These are phyloP conservation scores for Sicyos baderoa DNA, from an alignment of 306 rosid genomes.

Conservation along the genomic window DNA sequence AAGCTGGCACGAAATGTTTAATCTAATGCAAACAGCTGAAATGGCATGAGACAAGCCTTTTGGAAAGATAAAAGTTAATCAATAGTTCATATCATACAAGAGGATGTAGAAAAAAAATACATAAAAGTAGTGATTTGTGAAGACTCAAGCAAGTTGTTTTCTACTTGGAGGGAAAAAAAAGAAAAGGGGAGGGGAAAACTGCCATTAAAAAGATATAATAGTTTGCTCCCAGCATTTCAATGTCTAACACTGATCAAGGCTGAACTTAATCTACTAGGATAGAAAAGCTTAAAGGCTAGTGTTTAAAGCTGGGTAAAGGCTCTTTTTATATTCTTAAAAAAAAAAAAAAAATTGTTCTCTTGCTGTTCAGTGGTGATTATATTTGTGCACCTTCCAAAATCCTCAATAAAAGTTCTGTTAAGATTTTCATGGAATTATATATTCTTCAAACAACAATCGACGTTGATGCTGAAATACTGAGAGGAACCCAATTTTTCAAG, in stretches of 20 bases:
- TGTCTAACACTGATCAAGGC: not conserved
- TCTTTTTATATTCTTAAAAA: not conserved
- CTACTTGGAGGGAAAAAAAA: not conserved
- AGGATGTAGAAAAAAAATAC: not conserved
- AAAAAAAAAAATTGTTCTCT: too few relatives aligned
- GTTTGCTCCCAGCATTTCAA: not conserved
- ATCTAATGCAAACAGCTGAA: slow-evolving; percentile 2
- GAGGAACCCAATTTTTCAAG: not conserved
- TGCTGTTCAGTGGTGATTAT: too few relatives aligned
- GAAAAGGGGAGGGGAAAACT: not conserved
- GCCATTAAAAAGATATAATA: too few relatives aligned
- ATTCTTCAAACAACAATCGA: not conserved
- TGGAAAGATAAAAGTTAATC: not conserved
- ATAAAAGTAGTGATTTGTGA: not conserved
- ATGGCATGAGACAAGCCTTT: not conserved
- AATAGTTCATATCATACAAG: not conserved
- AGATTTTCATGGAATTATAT: not conserved
- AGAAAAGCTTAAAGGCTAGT: not conserved
- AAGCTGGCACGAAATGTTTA: not conserved
- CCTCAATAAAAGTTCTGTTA: not conserved
- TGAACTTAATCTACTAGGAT: not conserved
- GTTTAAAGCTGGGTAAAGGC: not conserved
- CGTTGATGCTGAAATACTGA: not conserved
- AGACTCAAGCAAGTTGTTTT: not conserved
- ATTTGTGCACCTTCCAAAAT: not conserved